A percentile compares a stretch with the other conserved stretches of the same genome.
phyloP scores from a whole-genome alignment of 1,284 basidiomycete genomes.

The Coniferiporia sulphurascens region DNA sequence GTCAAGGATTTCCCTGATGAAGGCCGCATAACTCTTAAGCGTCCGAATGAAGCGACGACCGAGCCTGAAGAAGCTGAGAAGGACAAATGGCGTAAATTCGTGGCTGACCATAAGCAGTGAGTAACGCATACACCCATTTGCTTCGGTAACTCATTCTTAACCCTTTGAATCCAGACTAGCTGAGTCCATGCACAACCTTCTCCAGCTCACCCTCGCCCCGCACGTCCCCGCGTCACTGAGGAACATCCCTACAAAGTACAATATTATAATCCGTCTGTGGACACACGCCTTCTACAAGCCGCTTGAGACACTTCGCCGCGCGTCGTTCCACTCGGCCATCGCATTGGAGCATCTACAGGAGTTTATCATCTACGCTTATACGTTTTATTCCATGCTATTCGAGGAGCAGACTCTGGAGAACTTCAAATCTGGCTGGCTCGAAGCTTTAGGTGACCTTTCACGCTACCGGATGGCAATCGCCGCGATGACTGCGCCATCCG shows the following conservation, averaged over 20 bases:
- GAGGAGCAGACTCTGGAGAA: constrained; percentile 72
- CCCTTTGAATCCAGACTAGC: constrained; percentile 55
- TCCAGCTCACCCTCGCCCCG: constrained; percentile 83
- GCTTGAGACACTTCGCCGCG: constrained; percentile 84
- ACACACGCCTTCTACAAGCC: constrained; percentile 86
- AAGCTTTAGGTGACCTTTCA: constrained; percentile 93
- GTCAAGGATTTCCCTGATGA: constrained; percentile 43
- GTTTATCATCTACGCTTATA: constrained; percentile 94
- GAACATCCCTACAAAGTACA: constrained; percentile 89
- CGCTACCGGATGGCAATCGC: constrained; percentile 94
- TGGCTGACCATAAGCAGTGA: constrained; percentile 68
- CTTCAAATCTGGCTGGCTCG: constrained; percentile 87
- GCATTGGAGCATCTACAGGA: constrained; percentile 79
- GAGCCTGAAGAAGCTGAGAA: constrained; percentile 53
- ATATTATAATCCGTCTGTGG: constrained; percentile 93
- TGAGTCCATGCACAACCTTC: constrained; percentile 83
- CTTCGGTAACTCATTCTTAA: constrained; percentile 10
- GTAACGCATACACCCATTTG: constrained; percentile 24
- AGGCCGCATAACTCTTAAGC: constrained; percentile 50
- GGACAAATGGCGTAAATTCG: constrained; percentile 60
- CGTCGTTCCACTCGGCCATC: constrained; percentile 58
- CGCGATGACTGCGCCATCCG: constrained; percentile 43
- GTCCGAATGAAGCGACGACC: constrained; percentile 31
- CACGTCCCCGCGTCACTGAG: constrained; percentile 84
- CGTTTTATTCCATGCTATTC: constrained; percentile 86